phyloP scores from a whole-genome alignment of 176 grass and related monocot genomes.

The Dactylis glomerata region DNA sequence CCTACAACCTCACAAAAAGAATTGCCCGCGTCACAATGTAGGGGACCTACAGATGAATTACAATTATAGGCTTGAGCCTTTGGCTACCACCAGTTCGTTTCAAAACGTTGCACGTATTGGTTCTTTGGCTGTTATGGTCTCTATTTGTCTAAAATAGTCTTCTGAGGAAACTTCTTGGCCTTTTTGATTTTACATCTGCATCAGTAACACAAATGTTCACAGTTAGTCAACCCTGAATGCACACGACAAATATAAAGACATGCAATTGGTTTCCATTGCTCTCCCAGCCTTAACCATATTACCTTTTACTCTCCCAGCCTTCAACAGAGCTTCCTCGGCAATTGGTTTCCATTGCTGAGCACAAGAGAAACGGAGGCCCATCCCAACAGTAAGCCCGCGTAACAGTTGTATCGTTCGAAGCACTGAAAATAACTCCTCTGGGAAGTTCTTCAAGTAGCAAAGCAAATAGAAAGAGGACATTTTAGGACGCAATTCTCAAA shows the following conservation, averaged over 20 bases:
- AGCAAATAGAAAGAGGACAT: not conserved
- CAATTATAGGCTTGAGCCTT: not conserved
- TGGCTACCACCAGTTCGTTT: not conserved
- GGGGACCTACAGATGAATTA: not conserved
- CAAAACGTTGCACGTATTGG: not conserved
- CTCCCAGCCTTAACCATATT: constrained; percentile 15
- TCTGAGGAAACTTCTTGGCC: constrained; percentile 33
- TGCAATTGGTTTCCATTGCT: no score
- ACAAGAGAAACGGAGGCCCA: constrained; percentile 83
- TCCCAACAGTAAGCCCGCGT: constrained; percentile 77
- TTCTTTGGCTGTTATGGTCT: not conserved
- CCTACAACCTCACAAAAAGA: not conserved
- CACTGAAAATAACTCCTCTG: constrained; percentile 82
- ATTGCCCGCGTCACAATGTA: not conserved
- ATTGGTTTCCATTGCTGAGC: constrained; percentile 85
- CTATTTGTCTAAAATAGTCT: constrained; percentile 38
- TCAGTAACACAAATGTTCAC: not conserved
- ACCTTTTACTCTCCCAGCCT: constrained; percentile 76
- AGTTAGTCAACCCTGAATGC: constrained; percentile 16
- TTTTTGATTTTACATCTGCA: constrained; percentile 36
- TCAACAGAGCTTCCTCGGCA: constrained; percentile 76
- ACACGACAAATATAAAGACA: not conserved
- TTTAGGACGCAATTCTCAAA: constrained; percentile 18
- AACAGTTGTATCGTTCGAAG: constrained; percentile 89
- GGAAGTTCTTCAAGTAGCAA: constrained; percentile 61